Percentiles rank a stretch among this genome's conserved stretches.
Conservation (phyloP, 2,329 filamentous ascomycete genomes). For the Colletotrichum incanum region DNA sequence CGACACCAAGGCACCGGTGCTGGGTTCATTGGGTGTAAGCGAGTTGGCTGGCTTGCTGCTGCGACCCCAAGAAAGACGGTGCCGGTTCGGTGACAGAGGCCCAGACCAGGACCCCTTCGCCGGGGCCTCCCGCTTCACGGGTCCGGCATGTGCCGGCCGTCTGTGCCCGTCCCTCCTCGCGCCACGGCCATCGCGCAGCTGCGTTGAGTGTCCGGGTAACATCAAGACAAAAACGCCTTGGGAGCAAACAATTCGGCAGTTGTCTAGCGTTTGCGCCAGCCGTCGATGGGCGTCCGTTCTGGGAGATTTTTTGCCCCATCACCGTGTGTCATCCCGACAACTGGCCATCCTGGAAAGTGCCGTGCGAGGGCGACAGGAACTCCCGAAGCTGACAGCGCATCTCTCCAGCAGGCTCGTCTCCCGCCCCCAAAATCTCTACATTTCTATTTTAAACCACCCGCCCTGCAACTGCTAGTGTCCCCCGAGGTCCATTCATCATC, state of each 20-base stretch:
- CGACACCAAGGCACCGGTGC: too few species aligned
- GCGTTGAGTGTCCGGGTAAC: not conserved
- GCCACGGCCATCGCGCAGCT: not conserved
- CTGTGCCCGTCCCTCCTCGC: not conserved
- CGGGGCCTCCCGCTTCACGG: slow-evolving; percentile 28
- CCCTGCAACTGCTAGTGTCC: not conserved
- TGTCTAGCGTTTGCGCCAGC: not conserved
- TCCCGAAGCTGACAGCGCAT: not conserved
- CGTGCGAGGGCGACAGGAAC: not conserved
- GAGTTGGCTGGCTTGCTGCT: not conserved
- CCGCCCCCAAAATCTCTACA: not conserved
- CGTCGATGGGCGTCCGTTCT: not conserved
- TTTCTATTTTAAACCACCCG: not conserved
- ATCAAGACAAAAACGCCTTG: not conserved
- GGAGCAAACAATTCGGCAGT: not conserved
- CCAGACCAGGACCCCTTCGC: slow-evolving; percentile 24
- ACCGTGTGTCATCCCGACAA: not conserved
- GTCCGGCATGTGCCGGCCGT: slow-evolving; percentile 33
- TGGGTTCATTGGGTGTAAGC: too few species aligned
- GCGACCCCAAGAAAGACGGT: not conserved
- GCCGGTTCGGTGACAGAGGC: slow-evolving; percentile 16
- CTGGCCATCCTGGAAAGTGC: not conserved
- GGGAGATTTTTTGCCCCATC: not conserved
- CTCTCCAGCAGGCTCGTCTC: not conserved
- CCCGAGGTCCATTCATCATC: not conserved